phyloP scores from a whole-genome alignment of 2,329 filamentous ascomycete species.

The Botrytis porri region DNA sequence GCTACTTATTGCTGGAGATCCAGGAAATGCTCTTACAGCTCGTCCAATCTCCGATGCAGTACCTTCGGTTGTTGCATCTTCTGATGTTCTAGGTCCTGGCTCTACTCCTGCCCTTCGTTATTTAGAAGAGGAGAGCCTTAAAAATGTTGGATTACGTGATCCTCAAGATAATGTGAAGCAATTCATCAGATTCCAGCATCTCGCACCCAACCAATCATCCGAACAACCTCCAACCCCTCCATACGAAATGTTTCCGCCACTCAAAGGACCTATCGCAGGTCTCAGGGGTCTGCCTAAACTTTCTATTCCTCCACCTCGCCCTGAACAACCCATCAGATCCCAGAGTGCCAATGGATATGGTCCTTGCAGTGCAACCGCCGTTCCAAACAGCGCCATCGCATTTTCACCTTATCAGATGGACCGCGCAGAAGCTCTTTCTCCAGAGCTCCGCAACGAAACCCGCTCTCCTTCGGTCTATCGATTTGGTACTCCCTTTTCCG shows the following conservation, averaged over 20 bases:
- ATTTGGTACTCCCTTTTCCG: constrained; percentile 83
- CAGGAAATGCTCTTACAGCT: constrained; percentile 69
- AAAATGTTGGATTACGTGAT: constrained; percentile 67
- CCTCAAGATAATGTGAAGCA: constrained; percentile 91
- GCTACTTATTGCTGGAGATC: constrained; percentile 75
- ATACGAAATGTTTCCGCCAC: constrained; percentile 58
- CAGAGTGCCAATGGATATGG: constrained; percentile 31
- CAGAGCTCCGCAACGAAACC: constrained; percentile 50
- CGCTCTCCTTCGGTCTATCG: constrained; percentile 64
- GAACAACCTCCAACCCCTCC: constrained; percentile 68
- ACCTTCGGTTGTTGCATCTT: constrained; percentile 85
- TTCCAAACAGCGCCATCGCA: constrained; percentile 20
- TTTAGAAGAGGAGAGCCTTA: constrained; percentile 71
- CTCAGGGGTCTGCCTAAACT: constrained; percentile 61
- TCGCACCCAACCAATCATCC: constrained; percentile 45
- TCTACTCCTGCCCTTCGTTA: constrained; percentile 61
- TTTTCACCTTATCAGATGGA: constrained; percentile 54
- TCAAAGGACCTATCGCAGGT: constrained; percentile 47
- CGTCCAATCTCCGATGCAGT: constrained; percentile 72
- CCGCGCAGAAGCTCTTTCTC: constrained; percentile 49
- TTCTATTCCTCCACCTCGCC: constrained; percentile 49
- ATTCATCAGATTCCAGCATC: constrained; percentile 82
- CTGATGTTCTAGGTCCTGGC: constrained; percentile 78
- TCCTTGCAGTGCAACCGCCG: constrained; percentile 20
- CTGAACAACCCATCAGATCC: constrained; percentile 34